Evolutionary conservation across 768 basidiomycete genomes (phyloP).

Genomic region (Rhodotorula kratochvilovae): DNA sequence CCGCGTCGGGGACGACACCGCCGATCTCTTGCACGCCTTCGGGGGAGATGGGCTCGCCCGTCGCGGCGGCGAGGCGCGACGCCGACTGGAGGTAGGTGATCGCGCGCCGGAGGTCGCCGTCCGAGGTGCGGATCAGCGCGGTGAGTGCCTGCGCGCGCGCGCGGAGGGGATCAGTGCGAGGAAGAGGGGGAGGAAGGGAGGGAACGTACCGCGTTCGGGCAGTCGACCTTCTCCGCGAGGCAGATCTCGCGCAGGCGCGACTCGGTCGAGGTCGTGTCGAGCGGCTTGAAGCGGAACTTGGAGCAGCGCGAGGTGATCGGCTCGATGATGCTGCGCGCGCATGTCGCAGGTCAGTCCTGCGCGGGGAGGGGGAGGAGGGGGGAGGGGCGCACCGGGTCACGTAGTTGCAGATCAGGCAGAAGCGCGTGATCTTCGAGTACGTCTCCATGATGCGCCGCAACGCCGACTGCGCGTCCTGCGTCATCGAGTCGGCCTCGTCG

Average conservation of each 20-base stretch:
- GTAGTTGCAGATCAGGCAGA: slow-evolving; percentile 98
- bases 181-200: neutral
- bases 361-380: neutral
- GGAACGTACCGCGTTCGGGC: slow-evolving; percentile 48
- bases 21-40: slow-evolving; percentile 91
- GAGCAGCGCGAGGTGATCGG: slow-evolving; percentile 97
- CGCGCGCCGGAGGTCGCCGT: slow-evolving; percentile 89
- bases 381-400: slow-evolving; percentile 73
- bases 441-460: slow-evolving; percentile 98
- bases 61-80: slow-evolving; percentile 65
- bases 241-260: slow-evolving; percentile 76
- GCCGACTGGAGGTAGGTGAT: slow-evolving; percentile 98
- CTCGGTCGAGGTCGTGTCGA: slow-evolving; percentile 72
- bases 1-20: slow-evolving; percentile 76
- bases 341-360: neutral
- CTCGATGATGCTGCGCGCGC: slow-evolving; percentile 78
- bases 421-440: slow-evolving; percentile 93
- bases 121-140: slow-evolving; percentile 70
- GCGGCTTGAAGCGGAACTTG: slow-evolving; percentile 94
- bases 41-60: slow-evolving; percentile 59
- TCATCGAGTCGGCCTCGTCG: slow-evolving; percentile 99
- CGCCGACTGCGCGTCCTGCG: slow-evolving; percentile 96
- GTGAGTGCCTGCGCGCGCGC: slow-evolving; percentile 54
- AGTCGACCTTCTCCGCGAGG: slow-evolving; percentile 61
- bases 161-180: too few relatives aligned